phyloP scores from a whole-genome alignment of 1,284 basidiomycete genomes.

The Melampsora americana region DNA sequence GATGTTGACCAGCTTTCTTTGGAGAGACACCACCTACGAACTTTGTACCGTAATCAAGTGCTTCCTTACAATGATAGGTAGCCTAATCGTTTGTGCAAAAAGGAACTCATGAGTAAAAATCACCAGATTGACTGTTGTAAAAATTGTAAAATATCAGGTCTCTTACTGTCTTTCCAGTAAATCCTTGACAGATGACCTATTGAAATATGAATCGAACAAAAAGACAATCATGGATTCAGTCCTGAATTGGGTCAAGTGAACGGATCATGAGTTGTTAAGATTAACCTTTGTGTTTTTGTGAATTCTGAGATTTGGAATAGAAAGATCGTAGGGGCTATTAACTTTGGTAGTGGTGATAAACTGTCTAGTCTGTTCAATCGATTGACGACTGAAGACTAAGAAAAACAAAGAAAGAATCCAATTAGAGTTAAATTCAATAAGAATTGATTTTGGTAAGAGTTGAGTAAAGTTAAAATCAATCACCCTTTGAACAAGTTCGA shows the following conservation, averaged over 20 bases:
- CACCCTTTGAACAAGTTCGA: not conserved
- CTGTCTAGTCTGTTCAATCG: slow-evolving; percentile 69
- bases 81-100: slow-evolving; percentile 61
- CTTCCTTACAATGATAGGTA: slow-evolving; percentile 95
- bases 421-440: not conserved
- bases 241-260: not conserved
- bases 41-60: slow-evolving; percentile 88
- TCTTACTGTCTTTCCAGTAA: slow-evolving; percentile 47
- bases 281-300: slow-evolving; percentile 91
- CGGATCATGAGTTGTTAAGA: slow-evolving; percentile 78
- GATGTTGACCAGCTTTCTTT: slow-evolving; percentile 92
- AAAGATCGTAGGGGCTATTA: slow-evolving; percentile 84
- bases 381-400: slow-evolving; percentile 44
- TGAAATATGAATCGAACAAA: not conserved
- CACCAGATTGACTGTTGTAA: not conserved
- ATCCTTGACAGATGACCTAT: slow-evolving; percentile 53
- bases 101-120: not conserved
- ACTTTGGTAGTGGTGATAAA: slow-evolving; percentile 70
- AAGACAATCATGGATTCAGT: slow-evolving; percentile 2
- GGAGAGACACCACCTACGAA: slow-evolving; percentile 98
- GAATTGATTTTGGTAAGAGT: not conserved
- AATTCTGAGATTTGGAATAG: slow-evolving; percentile 61
- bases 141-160: not conserved
- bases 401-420: not conserved
- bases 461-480: not conserved